phyloP scores from a whole-genome alignment of 257 asterid genomes.

The Primulina huaijiensis region DNA sequence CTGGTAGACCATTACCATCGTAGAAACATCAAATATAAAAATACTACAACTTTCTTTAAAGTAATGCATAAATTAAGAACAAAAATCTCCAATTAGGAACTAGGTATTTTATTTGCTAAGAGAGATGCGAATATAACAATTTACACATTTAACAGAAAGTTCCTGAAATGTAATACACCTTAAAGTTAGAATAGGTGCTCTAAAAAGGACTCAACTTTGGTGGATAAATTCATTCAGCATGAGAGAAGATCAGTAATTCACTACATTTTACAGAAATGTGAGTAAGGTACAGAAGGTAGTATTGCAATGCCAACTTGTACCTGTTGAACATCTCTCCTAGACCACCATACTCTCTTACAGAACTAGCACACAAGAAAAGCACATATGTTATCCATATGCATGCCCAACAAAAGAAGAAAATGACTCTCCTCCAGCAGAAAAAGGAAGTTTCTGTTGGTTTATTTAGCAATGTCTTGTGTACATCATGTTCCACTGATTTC shows the following conservation, averaged over 20 bases:
- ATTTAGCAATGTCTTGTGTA: constrained; percentile 26
- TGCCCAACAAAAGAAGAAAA: constrained; percentile 65
- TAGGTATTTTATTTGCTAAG: not conserved
- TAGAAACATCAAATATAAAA: not conserved
- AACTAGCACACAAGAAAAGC: constrained; percentile 57
- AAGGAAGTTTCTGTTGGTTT: constrained; percentile 30
- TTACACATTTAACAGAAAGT: no score
- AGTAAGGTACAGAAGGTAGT: constrained; percentile 3
- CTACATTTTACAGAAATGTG: not conserved
- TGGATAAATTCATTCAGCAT: not conserved
- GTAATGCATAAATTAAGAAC: not conserved
- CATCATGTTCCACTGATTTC: constrained; percentile 33
- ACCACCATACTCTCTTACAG: constrained; percentile 75
- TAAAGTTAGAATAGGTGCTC: not conserved
- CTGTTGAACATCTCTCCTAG: constrained; percentile 80
- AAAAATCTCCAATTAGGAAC: not conserved
- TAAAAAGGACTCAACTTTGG: not conserved
- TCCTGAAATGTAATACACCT: not conserved
- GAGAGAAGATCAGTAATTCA: constrained; percentile 1
- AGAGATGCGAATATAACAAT: not conserved
- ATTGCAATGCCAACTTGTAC: constrained; percentile 36
- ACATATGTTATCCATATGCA: constrained; percentile 65
- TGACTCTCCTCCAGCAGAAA: constrained; percentile 58
- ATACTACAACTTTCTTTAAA: no score
- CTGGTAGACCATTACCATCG: not conserved